These are phyloP conservation scores for Fusarium dlaminii DNA, from an alignment of 2,329 filamentous ascomycete species.

Conservation along the genomic window DNA sequence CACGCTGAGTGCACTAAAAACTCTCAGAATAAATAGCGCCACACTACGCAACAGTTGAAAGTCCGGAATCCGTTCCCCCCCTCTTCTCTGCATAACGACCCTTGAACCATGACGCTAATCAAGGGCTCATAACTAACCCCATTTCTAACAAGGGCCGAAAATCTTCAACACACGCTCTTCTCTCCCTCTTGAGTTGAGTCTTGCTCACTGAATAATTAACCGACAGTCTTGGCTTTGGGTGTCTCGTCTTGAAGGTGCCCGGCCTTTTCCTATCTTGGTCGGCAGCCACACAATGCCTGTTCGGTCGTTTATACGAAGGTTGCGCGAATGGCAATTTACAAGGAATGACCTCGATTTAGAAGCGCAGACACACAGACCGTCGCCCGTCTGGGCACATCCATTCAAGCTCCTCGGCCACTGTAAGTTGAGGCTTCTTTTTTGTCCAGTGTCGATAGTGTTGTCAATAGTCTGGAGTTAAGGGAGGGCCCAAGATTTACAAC, in stretches of 20 bases:
- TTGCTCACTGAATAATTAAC: neutral
- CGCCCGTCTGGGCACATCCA: neutral
- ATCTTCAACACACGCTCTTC: neutral
- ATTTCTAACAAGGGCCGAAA: neutral
- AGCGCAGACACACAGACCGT: constrained; percentile 14
- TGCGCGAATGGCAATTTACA: constrained; percentile 17
- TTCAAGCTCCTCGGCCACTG: constrained; percentile 12
- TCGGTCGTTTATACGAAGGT: neutral
- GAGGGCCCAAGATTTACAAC: neutral
- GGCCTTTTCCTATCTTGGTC: constrained; percentile 2
- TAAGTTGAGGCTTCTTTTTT: neutral
- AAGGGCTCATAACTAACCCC: constrained; percentile 4
- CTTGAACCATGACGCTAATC: constrained; percentile 5
- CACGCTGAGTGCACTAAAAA: neutral
- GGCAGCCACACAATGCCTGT: neutral
- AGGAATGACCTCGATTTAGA: constrained; percentile 21
- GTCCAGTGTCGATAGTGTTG: neutral
- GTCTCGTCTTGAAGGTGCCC: neutral
- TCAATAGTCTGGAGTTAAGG: constrained; percentile 3
- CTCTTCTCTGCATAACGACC: constrained; percentile 1
- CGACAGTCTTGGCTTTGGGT: neutral
- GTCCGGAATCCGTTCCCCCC: constrained; percentile 1
- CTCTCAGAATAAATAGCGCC: neutral
- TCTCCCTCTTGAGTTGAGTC: neutral
- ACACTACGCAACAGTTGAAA: constrained; percentile 1